Evolutionary conservation across 2,329 filamentous ascomycete species (phyloP).

Genomic region (Fusarium temperatum): DNA sequence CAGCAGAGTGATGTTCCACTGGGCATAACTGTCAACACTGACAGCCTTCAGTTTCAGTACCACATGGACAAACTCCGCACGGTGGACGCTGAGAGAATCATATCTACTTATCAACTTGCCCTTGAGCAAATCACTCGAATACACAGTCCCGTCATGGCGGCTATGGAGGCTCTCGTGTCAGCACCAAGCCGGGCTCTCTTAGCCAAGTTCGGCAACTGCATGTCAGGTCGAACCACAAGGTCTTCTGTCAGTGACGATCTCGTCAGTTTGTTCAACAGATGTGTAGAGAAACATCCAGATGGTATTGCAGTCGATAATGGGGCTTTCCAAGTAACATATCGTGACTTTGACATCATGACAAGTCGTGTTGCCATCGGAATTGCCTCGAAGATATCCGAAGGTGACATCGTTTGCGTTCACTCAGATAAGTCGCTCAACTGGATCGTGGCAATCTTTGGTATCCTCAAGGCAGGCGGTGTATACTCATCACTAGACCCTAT

Average conservation of each 20-base stretch:
- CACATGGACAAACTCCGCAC: too few relatives aligned
- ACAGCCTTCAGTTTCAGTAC: too few relatives aligned
- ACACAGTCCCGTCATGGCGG: too few relatives aligned
- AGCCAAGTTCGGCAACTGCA: neutral
- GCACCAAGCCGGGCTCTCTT: neutral
- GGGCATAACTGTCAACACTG: too few relatives aligned
- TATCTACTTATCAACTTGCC: accelerated
- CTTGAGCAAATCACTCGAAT: too few relatives aligned
- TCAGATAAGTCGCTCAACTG: neutral
- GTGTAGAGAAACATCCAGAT: neutral
- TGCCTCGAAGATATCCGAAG: neutral
- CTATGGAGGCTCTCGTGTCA: neutral
- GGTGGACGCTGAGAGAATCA: too few relatives aligned
- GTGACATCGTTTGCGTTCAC: neutral
- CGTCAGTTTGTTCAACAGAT: neutral
- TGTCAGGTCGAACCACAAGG: neutral
- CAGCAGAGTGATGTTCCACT: too few relatives aligned
- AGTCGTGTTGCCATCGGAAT: neutral
- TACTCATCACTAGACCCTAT: neutral
- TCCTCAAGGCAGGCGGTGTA: neutral
- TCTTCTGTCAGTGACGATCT: neutral
- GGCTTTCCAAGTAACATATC: neutral
- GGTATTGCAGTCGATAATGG: neutral
- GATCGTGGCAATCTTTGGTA: neutral
- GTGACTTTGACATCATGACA: neutral